Percentiles rank a stretch among this genome's conserved stretches.
These are phyloP conservation scores for Tricholoma matsutake DNA, from an alignment of 768 basidiomycete genomes.

Conservation along the genomic window DNA sequence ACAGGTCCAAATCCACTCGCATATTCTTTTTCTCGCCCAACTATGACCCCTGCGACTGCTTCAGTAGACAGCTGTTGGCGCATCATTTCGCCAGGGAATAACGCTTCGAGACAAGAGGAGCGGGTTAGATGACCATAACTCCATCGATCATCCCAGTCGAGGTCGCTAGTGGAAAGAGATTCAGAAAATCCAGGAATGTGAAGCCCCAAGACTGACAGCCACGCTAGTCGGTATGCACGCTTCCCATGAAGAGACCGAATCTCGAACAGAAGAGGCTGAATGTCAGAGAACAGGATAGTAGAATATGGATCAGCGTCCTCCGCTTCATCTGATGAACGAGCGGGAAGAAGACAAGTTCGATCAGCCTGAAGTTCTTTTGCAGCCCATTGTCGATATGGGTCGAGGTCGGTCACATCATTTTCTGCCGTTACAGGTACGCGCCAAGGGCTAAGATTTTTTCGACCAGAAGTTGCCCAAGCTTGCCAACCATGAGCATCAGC, in stretches of 20 bases:
- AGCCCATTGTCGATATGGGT: conserved; percentile 72
- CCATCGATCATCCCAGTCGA: conserved; percentile 72
- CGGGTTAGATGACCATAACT: conserved; percentile 43
- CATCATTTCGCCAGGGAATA: conserved; percentile 46
- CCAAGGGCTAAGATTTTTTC: conserved; percentile 25
- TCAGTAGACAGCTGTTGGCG: conserved; percentile 45
- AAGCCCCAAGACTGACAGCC: conserved; percentile 70
- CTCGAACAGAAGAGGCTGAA: conserved; percentile 54
- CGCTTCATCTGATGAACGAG: conserved; percentile 49
- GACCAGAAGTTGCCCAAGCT: conserved; percentile 50
- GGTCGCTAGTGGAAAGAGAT: conserved; percentile 31
- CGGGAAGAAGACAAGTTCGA: conserved; percentile 39
- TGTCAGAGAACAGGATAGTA: conserved; percentile 69
- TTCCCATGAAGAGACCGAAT: conserved; percentile 44
- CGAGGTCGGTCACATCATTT: conserved; percentile 32
- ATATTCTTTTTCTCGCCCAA: conserved; percentile 67
- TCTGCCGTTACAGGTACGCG: conserved; percentile 4
- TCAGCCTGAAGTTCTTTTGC: conserved; percentile 53
- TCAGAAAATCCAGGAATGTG: conserved; percentile 63
- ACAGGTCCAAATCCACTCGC: conserved; percentile 63
- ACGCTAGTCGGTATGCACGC: conserved; percentile 59
- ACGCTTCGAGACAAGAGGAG: conserved; percentile 40
- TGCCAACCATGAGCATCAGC: conserved; percentile 64
- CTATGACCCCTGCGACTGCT: conserved; percentile 58
- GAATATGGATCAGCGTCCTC: conserved; percentile 61